Conservation (phyloP, 768 basidiomycete genomes). For the Pleurotus citrinopileatus region DNA sequence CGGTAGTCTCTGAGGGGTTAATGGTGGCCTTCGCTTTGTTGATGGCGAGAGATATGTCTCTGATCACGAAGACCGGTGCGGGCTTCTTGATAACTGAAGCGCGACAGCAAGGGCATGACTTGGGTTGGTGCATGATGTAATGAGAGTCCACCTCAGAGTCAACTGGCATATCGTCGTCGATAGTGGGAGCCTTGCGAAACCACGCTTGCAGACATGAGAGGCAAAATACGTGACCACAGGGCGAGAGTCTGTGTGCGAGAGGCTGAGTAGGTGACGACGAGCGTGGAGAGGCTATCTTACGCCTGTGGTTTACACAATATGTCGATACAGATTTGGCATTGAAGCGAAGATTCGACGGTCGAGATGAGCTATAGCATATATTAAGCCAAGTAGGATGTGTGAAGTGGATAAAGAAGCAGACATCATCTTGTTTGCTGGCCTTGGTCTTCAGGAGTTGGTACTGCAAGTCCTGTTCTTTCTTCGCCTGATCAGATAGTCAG, state of each 20-base stretch:
- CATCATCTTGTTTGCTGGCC: constrained; percentile 55
- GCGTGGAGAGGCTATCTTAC: constrained; percentile 36
- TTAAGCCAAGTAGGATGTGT: background rate
- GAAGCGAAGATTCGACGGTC: constrained; percentile 54
- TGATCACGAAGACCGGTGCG: constrained; percentile 67
- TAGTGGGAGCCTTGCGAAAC: constrained; percentile 66
- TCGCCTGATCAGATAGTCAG: constrained; percentile 25
- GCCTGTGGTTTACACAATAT: constrained; percentile 60
- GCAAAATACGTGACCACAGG: constrained; percentile 81
- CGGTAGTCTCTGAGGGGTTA: constrained; percentile 16
- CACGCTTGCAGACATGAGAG: constrained; percentile 70
- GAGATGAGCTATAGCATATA: constrained; percentile 41
- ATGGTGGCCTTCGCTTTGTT: constrained; percentile 34
- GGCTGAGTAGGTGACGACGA: constrained; percentile 4
- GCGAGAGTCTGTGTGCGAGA: constrained; percentile 48
- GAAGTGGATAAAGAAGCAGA: constrained; percentile 20
- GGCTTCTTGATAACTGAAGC: constrained; percentile 54
- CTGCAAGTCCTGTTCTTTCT: constrained; percentile 44
- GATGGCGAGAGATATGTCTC: constrained; percentile 51
- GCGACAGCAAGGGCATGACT: constrained; percentile 75
- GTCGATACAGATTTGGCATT: constrained; percentile 81
- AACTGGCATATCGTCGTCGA: constrained; percentile 32
- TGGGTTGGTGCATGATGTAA: constrained; percentile 55
- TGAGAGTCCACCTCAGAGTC: constrained; percentile 36
- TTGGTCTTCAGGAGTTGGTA: constrained; percentile 43